A percentile compares a stretch with the other conserved stretches of the same genome.
phyloP scores from a whole-genome alignment of 352 stramenopile genomes.

The Albugo laibachii region DNA sequence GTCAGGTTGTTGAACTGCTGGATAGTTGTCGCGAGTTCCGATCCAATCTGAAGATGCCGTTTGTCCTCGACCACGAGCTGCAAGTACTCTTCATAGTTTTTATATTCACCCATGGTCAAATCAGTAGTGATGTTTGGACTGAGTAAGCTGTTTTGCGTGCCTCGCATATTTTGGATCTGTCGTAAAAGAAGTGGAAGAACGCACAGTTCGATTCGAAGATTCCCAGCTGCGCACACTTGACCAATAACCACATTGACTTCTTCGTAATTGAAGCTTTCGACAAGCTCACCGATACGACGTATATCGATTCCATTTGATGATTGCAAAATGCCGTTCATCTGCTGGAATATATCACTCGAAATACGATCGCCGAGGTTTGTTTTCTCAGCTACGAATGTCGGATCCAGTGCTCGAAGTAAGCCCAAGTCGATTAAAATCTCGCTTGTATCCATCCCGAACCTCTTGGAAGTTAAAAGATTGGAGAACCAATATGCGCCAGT shows the following conservation, averaged over 20 bases:
- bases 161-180: not conserved
- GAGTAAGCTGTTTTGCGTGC: too few species aligned
- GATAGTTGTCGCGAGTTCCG: not conserved
- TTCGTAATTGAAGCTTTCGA: not conserved
- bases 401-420: slow-evolving; percentile 3
- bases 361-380: slow-evolving; percentile 4
- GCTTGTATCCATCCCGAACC: not conserved
- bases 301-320: slow-evolving; percentile 2
- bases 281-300: not conserved
- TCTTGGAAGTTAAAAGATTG: too few species aligned
- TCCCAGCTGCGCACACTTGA: not conserved
- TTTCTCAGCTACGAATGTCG: slow-evolving; percentile 1
- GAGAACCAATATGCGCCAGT: too few species aligned
- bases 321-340: not conserved
- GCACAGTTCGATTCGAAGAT: slow-evolving; percentile 3
- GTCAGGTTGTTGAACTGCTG: too few species aligned
- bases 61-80: slow-evolving; percentile 1
- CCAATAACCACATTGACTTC: slow-evolving; percentile 2
- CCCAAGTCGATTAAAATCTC: slow-evolving; percentile 2
- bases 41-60: not conserved
- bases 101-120: not conserved
- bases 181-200: slow-evolving; percentile 4
- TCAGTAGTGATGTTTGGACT: slow-evolving; percentile 1
- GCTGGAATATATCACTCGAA: not conserved
- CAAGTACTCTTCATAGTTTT: slow-evolving; percentile 1